These are phyloP conservation scores for Quercus agrifolia DNA, from an alignment of 306 rosid species.

Conservation along the genomic window DNA sequence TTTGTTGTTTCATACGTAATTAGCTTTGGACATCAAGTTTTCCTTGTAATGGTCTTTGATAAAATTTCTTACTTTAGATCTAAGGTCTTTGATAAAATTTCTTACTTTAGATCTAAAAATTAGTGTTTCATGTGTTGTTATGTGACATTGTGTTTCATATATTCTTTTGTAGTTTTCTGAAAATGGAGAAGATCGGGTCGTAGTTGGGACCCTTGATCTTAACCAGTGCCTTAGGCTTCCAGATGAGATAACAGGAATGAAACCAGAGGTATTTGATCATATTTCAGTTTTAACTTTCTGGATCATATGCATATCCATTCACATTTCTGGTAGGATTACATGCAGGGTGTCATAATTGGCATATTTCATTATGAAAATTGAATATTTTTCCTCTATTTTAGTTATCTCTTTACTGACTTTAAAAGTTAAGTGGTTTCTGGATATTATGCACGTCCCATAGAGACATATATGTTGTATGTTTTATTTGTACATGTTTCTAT, in stretches of 20 bases:
- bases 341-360: not conserved
- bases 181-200: constrained; percentile 67
- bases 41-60: not conserved
- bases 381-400: not conserved
- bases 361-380: not conserved
- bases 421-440: no score
- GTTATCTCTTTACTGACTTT: not conserved
- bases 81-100: not conserved
- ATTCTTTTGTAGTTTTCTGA: constrained; percentile 55
- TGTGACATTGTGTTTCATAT: constrained; percentile 1
- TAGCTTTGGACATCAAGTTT: not conserved
- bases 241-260: constrained; percentile 77
- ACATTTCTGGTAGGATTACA: not conserved
- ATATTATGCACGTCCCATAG: no score
- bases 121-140: constrained; percentile 21
- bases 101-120: not conserved
- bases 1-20: not conserved
- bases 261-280: constrained; percentile 61
- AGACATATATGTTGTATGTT: no score
- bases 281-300: constrained; percentile 3
- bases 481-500: no score
- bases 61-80: not conserved
- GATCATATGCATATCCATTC: not conserved
- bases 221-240: constrained; percentile 85
- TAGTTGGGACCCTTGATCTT: constrained; percentile 80